phyloP scores from a whole-genome alignment of 176 grass and related monocot species.

The Oryza nivara region DNA sequence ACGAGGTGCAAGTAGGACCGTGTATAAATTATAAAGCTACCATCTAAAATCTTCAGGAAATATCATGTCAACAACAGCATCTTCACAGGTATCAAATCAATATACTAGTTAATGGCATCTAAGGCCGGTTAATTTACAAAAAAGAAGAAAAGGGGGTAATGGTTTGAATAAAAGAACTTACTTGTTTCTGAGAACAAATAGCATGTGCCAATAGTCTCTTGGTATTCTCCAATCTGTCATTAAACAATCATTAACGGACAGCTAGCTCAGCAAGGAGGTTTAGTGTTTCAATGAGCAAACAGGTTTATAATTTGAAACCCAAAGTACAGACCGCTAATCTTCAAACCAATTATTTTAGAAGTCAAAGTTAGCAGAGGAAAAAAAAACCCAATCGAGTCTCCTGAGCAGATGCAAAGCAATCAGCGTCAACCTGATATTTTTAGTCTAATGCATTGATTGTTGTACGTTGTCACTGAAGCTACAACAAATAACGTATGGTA shows the following conservation, averaged over 20 bases:
- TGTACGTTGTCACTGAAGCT: background rate
- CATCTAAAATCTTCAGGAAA: background rate
- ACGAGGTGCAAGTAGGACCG: background rate
- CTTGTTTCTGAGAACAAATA: slow-evolving; percentile 79
- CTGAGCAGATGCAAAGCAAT: background rate
- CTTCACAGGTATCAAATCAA: background rate
- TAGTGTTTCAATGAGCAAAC: slow-evolving; percentile 3
- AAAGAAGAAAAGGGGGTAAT: background rate
- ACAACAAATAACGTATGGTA: background rate
- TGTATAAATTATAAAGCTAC: slow-evolving; percentile 4
- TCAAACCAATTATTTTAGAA: background rate
- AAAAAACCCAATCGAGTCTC: background rate
- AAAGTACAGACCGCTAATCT: slow-evolving; percentile 7
- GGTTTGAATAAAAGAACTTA: slow-evolving; percentile 31
- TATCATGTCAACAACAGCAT: background rate
- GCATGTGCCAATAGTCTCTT: slow-evolving; percentile 82
- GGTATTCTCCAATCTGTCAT: slow-evolving; percentile 78
- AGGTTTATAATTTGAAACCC: background rate
- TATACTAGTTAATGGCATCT: background rate
- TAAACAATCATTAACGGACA: slow-evolving; percentile 24
- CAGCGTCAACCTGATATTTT: background rate
- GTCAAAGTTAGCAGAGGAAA: background rate
- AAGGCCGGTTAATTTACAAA: background rate
- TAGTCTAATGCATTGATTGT: background rate
- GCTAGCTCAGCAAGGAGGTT: background rate